Evolutionary conservation across 768 basidiomycete genomes (phyloP).

Genomic region (Obba rivulosa): DNA sequence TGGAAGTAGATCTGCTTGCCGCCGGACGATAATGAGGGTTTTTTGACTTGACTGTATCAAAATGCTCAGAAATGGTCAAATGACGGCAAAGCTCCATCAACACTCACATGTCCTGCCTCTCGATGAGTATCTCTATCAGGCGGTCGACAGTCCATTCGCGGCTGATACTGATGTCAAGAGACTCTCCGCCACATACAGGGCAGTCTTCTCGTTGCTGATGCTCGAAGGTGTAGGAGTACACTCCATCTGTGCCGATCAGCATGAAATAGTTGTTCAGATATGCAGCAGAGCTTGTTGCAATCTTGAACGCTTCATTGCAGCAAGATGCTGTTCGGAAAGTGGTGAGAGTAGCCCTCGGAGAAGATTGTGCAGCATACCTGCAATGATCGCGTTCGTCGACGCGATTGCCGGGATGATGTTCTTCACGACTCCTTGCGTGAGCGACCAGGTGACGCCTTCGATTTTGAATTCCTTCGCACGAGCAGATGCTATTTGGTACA

Average conservation of each 20-base stretch:
- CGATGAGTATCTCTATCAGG: slow-evolving; percentile 82
- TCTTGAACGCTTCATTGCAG: slow-evolving; percentile 99
- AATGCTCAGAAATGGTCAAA: neutral
- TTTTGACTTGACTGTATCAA: slow-evolving; percentile 83
- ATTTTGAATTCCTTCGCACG: slow-evolving; percentile 95
- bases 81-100: neutral
- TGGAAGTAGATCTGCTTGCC: slow-evolving; percentile 85
- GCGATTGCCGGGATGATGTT: slow-evolving; percentile 99
- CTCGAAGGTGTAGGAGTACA: slow-evolving; percentile 97
- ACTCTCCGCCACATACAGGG: slow-evolving; percentile 94
- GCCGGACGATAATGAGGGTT: slow-evolving; percentile 81
- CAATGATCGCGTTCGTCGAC: slow-evolving; percentile 96
- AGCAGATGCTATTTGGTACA: slow-evolving; percentile 72
- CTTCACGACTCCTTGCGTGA: slow-evolving; percentile 98
- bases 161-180: slow-evolving; percentile 66
- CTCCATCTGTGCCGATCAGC: slow-evolving; percentile 93
- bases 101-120: slow-evolving; percentile 86
- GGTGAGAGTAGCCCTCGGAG: neutral
- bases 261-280: slow-evolving; percentile 98
- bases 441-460: slow-evolving; percentile 95
- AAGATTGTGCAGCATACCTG: slow-evolving; percentile 46
- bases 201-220: slow-evolving; percentile 91
- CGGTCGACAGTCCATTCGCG: slow-evolving; percentile 76
- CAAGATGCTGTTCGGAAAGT: slow-evolving; percentile 63
- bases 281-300: slow-evolving; percentile 91